A percentile compares a stretch with the other conserved stretches of the same genome.
Conservation (phyloP, 2,329 filamentous ascomycete species). For the Didymella sp. region DNA sequence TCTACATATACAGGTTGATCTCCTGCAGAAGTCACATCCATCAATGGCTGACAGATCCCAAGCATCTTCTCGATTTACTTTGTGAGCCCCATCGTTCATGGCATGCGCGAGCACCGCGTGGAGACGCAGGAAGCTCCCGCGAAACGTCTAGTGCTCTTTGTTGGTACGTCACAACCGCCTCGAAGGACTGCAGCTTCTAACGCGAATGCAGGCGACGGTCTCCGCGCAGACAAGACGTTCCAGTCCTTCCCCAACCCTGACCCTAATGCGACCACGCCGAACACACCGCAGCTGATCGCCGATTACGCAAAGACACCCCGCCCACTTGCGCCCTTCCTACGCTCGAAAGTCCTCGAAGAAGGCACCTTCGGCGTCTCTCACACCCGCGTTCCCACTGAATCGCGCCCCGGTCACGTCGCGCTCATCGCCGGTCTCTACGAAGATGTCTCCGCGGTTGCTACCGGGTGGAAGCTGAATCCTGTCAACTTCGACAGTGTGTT, state of each 20-base stretch:
- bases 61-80: slow-evolving; percentile 99
- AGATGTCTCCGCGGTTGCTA: slow-evolving; percentile 95
- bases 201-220: slow-evolving; percentile 71
- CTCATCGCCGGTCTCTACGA: slow-evolving; percentile 97
- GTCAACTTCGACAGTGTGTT: slow-evolving; percentile 99
- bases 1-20: slow-evolving; percentile 92
- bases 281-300: slow-evolving; percentile 9
- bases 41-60: too few relatives aligned
- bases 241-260: slow-evolving; percentile 91
- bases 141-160: slow-evolving; percentile 88
- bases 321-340: slow-evolving; percentile 87
- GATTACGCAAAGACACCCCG: slow-evolving; percentile 64
- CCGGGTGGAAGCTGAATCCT: slow-evolving; percentile 97
- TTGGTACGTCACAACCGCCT: slow-evolving; percentile 64
- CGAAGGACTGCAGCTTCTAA: not conserved
- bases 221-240: slow-evolving; percentile 97
- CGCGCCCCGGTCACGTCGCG: slow-evolving; percentile 92
- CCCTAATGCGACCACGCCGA: slow-evolving; percentile 59
- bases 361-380: slow-evolving; percentile 98
- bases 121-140: slow-evolving; percentile 79
- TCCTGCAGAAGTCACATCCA: too few relatives aligned
- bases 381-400: slow-evolving; percentile 95
- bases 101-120: slow-evolving; percentile 83
- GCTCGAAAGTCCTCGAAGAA: slow-evolving; percentile 84
- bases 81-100: slow-evolving; percentile 93